phyloP scores from a whole-genome alignment of 768 basidiomycete species.

The Lactarius quietus region DNA sequence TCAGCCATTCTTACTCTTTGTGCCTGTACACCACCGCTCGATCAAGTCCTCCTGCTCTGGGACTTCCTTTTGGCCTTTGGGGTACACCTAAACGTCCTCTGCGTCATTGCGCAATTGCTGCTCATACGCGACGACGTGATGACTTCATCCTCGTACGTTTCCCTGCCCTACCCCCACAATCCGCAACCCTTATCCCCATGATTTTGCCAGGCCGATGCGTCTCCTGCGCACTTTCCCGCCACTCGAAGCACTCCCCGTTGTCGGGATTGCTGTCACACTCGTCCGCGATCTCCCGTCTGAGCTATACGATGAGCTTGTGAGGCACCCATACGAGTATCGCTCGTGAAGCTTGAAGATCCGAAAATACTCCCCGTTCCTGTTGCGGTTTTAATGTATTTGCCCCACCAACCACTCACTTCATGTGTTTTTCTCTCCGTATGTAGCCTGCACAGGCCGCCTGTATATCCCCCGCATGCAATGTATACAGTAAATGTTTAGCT shows the following conservation, averaged over 20 bases:
- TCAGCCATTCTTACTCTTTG: conserved; percentile 91
- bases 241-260: conserved; percentile 79
- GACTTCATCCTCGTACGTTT: conserved; percentile 71
- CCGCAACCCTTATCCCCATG: background rate
- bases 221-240: conserved; percentile 92
- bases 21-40: conserved; percentile 94
- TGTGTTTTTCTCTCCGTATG: conserved; percentile 11
- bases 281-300: conserved; percentile 87
- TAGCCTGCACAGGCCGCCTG: conserved; percentile 3
- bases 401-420: background rate
- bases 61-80: conserved; percentile 97
- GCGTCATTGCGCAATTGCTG: conserved; percentile 92
- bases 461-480: conserved; percentile 10
- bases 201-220: conserved; percentile 78
- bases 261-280: conserved; percentile 90
- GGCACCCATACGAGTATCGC: conserved; percentile 69
- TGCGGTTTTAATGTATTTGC: background rate
- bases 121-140: conserved; percentile 91
- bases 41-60: conserved; percentile 94
- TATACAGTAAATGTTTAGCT: background rate
- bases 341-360: background rate
- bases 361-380: background rate
- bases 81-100: conserved; percentile 92
- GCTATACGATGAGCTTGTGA: conserved; percentile 84
- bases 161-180: conserved; percentile 2